Conservation (phyloP, 2,329 filamentous ascomycete species). For the Hypocreales sp. region DNA sequence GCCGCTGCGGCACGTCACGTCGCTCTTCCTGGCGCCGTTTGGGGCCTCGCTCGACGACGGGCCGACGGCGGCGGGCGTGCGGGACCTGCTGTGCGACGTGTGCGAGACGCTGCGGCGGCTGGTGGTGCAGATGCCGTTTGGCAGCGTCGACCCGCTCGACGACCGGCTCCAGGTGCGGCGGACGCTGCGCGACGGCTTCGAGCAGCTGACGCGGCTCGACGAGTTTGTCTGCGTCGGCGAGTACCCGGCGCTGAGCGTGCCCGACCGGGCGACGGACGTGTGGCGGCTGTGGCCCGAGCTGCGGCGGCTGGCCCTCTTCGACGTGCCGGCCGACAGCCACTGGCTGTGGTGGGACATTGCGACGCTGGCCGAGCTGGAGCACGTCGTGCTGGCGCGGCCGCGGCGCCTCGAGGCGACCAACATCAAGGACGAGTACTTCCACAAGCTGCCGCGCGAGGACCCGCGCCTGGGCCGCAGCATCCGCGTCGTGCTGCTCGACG, state of each 20-base stretch:
- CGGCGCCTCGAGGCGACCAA: conserved; percentile 15
- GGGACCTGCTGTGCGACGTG: conserved; percentile 25
- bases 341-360: conserved; percentile 24
- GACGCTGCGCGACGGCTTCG: conserved; percentile 28
- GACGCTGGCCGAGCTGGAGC: conserved; percentile 19
- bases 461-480: conserved; percentile 11
- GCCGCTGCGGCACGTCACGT: conserved; percentile 18
- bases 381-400: conserved; percentile 25
- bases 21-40: conserved; percentile 26
- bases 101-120: conserved; percentile 24
- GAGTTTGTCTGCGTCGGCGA: conserved; percentile 32
- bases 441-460: conserved; percentile 13
- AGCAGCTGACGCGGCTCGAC: conserved; percentile 24
- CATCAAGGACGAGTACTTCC: conserved; percentile 26
- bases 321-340: conserved; percentile 18
- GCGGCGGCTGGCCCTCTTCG: conserved; percentile 25
- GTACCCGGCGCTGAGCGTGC: conserved; percentile 24
- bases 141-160: conserved; percentile 23
- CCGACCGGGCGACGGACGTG: conserved; percentile 17
- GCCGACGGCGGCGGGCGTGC: conserved; percentile 22
- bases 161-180: conserved; percentile 23
- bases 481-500: conserved; percentile 17
- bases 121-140: conserved; percentile 31
- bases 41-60: conserved; percentile 19
- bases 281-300: conserved; percentile 29